Conservation (phyloP, 305 asterid genomes). For the Fraxinus xanthoxyloides region DNA sequence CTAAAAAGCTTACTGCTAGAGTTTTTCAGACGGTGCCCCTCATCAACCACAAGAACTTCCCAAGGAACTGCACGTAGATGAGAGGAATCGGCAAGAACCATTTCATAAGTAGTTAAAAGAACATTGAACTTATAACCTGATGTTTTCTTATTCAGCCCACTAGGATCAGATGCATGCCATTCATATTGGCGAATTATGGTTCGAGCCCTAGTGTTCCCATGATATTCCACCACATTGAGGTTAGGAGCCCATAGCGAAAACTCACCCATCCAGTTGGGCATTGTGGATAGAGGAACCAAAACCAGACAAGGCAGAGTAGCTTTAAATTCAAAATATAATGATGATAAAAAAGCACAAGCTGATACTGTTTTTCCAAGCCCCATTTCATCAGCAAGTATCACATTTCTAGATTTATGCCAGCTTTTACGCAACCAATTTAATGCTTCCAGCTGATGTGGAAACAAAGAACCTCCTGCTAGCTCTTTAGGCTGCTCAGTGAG, state of each 20-base stretch:
- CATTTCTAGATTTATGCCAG: conserved; percentile 90
- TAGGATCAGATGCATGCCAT: conserved; percentile 73
- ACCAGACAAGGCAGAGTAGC: conserved; percentile 84
- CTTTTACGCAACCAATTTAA: conserved; percentile 96
- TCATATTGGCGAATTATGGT: conserved; percentile 85
- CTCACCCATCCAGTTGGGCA: conserved; percentile 99
- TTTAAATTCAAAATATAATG: conserved; percentile 78
- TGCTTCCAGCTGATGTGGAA: conserved; percentile 98
- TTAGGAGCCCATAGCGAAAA: conserved; percentile 92
- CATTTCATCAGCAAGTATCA: conserved; percentile 99
- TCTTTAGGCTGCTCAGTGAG: conserved; percentile 93
- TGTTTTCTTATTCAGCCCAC: conserved; percentile 46
- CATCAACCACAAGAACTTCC: conserved; percentile 99
- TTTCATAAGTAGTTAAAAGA: conserved; percentile 92
- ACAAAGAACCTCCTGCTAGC: conserved; percentile 78
- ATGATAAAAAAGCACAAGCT: conserved; percentile 89
- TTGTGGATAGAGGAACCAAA: conserved; percentile 96
- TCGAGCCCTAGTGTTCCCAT: conserved; percentile 83
- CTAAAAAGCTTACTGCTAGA: conserved; percentile 86
- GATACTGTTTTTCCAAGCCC: conserved; percentile 98
- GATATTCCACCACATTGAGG: conserved; percentile 94
- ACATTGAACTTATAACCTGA: conserved; percentile 81
- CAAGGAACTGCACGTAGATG: conserved; percentile 90
- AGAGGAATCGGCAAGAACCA: conserved; percentile 78
- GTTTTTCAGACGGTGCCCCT: conserved; percentile 97